Evolutionary conservation across 2,329 filamentous ascomycete species (phyloP).

Genomic region (Epichloe festucae): DNA sequence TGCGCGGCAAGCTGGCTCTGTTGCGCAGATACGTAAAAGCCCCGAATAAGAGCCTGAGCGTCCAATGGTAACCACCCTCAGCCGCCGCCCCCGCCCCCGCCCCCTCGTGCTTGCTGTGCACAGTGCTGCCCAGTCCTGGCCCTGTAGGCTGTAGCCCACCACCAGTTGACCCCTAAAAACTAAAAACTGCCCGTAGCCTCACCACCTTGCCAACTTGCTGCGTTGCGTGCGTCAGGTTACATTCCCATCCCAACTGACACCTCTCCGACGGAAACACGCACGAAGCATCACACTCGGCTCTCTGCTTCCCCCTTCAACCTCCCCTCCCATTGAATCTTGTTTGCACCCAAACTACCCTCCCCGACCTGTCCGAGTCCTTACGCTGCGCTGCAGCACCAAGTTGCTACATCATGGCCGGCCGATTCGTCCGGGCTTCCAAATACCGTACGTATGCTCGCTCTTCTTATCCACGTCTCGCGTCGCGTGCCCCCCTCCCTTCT

Average conservation of each 20-base stretch:
- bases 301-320: conserved; percentile 4
- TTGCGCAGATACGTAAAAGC: too few relatives aligned
- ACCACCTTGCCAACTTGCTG: not conserved
- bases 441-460: conserved; percentile 38
- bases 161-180: too few relatives aligned
- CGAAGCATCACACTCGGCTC: conserved; percentile 1
- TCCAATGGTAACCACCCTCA: too few relatives aligned
- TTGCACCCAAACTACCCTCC: not conserved
- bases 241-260: not conserved
- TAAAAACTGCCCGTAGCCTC: not conserved
- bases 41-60: too few relatives aligned
- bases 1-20: too few relatives aligned
- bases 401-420: conserved; percentile 39
- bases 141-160: not conserved
- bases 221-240: not conserved
- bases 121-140: too few relatives aligned
- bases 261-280: not conserved
- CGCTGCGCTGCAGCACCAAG: conserved; percentile 7
- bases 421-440: conserved; percentile 56
- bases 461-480: not conserved
- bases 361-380: not conserved
- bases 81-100: too few relatives aligned
- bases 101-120: too few relatives aligned
- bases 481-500: not conserved
- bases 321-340: conserved; percentile 4